Evolutionary conservation across 2,329 filamentous ascomycete species (phyloP).

Genomic region (Hymenoscyphus salicellus): DNA sequence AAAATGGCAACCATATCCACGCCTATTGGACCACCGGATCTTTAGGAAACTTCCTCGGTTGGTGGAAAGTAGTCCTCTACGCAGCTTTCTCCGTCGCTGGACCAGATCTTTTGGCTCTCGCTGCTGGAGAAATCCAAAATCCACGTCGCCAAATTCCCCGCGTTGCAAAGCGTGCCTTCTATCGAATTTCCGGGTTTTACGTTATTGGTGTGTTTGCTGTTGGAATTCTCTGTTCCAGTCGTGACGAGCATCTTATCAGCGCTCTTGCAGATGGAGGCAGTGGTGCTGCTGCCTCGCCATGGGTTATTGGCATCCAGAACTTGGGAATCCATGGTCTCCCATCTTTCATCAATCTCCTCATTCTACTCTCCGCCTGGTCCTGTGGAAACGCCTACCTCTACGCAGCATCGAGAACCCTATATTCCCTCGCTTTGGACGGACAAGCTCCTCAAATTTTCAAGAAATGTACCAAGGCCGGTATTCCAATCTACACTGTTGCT

Average conservation of each 20-base stretch:
- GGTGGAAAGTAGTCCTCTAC: neutral
- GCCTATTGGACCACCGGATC: neutral
- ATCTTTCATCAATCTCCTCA: constrained; percentile 64
- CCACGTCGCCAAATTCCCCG: neutral
- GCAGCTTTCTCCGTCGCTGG: constrained; percentile 59
- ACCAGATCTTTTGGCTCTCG: constrained; percentile 44
- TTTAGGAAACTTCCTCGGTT: neutral
- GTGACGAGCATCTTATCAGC: constrained; percentile 25
- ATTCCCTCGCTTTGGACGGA: constrained; percentile 63
- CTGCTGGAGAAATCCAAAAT: constrained; percentile 32
- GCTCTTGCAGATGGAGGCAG: constrained; percentile 46
- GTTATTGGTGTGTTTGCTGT: constrained; percentile 49
- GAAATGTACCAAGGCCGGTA: constrained; percentile 60
- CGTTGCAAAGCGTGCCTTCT: neutral
- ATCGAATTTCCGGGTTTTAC: constrained; percentile 40
- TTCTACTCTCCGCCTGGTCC: constrained; percentile 53
- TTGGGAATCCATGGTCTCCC: constrained; percentile 63
- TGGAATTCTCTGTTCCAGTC: constrained; percentile 44
- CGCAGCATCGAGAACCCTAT: constrained; percentile 65
- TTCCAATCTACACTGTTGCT: constrained; percentile 58
- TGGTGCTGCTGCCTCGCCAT: constrained; percentile 39
- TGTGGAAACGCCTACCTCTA: constrained; percentile 62
- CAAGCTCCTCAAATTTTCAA: constrained; percentile 62
- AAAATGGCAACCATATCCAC: constrained; percentile 27
- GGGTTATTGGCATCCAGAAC: constrained; percentile 60